A percentile compares a stretch with the other conserved stretches of the same genome.
Conservation (phyloP, 2,329 filamentous ascomycete species). For the Fusarium anguioides region DNA sequence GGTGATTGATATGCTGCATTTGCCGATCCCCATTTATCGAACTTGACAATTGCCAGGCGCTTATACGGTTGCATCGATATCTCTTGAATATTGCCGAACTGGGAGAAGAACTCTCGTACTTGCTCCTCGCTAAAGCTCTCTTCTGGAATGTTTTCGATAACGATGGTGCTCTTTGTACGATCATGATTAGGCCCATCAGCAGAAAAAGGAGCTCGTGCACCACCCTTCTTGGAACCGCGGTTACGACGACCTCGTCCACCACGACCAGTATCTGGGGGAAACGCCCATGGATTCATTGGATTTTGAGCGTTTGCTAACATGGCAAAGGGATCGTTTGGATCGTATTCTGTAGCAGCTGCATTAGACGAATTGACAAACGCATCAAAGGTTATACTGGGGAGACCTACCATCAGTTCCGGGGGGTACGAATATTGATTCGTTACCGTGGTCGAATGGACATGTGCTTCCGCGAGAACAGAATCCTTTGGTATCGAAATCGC, state of each 20-base stretch:
- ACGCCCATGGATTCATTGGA: conserved; percentile 35
- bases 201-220: conserved; percentile 69
- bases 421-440: conserved; percentile 59
- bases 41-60: conserved; percentile 76
- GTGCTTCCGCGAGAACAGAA: conserved; percentile 74
- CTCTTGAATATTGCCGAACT: conserved; percentile 75
- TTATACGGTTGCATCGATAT: conserved; percentile 75
- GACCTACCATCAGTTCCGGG: conserved; percentile 45
- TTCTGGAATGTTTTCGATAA: conserved; percentile 81
- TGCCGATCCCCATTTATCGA: conserved; percentile 72
- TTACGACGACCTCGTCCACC: conserved; percentile 52
- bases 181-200: conserved; percentile 72
- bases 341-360: conserved; percentile 46
- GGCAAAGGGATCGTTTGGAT: conserved; percentile 48
- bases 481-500: conserved; percentile 78
- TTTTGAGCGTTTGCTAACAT: conserved; percentile 32
- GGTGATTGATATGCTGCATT: conserved; percentile 79
- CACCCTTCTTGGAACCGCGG: conserved; percentile 47
- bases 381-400: not conserved
- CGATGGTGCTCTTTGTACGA: conserved; percentile 72
- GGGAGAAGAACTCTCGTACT: conserved; percentile 75
- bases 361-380: conserved; percentile 18
- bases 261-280: conserved; percentile 42
- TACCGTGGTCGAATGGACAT: conserved; percentile 77
- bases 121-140: conserved; percentile 74